Base-by-base conservation (phyloP, 208 protist genomes). In the Leishmania braziliensis region DNA sequence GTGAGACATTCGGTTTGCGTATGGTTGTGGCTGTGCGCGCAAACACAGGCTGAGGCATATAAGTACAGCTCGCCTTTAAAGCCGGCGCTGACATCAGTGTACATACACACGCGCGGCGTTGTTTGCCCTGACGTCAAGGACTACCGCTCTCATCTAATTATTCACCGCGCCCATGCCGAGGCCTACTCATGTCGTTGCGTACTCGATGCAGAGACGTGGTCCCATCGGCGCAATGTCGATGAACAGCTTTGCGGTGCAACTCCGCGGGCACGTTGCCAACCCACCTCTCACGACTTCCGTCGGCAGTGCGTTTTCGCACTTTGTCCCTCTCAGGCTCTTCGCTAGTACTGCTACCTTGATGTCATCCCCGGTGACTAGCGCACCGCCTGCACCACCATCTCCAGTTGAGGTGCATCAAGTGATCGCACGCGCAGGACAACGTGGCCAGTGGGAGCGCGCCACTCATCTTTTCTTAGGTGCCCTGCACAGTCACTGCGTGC, bases 401-500 rank as follows among this genome's bases (percentile, higher is more conserved):
- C 86, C 91, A 23, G 80, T 80, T 18, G 93, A 96, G 56, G 86
- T 96, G 54, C 90, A 96, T 63, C 80, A 88, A 33, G 90, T 95
- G 0, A 81, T 96, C 46, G 62, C 84, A 39, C 84, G 86, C 9
- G 80, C 89, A 0, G 75, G 87, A 51, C 83, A 76, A 60, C 74
- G 86, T n/a, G 89, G 90, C 26, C 48, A 89, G 36, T 93, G 90
- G 86, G 78, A 82, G 56, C 89, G 81, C 71, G 93, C 90, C 3
- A 63, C 88, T 2, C 70, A 71, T 18, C 88, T 96, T 23, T 83
- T 96, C 29, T 71, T 83, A 2, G 93, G 93, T 26, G 89, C 93
- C 6, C 56, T 93, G 5, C 70, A 81, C 33, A 86, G 94, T 46
- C 79, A 78, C 53, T 93, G 89, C 65, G 88, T 94, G 43, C 93